phyloP scores from a whole-genome alignment of 768 basidiomycete genomes.

The Boletales sp. region DNA sequence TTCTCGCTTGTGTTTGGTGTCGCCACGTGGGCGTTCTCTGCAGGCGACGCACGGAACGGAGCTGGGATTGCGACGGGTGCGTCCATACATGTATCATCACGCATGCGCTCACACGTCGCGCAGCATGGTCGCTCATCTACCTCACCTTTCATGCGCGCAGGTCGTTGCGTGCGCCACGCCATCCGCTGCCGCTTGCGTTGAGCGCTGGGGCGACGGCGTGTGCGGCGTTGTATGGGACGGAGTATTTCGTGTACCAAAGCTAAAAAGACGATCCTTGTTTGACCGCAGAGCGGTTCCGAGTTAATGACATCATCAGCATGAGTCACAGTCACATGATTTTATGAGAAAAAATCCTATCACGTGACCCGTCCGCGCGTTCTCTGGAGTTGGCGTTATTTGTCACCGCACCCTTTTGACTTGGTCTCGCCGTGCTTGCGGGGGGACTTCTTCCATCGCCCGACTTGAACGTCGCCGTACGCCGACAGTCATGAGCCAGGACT shows the following conservation, averaged over 20 bases:
- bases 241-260: slow-evolving; percentile 27
- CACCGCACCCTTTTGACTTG: slow-evolving; percentile 26
- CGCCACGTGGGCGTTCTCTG: slow-evolving; percentile 39
- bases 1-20: slow-evolving; percentile 44
- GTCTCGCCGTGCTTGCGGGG: slow-evolving; percentile 9
- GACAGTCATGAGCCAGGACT: slow-evolving; percentile 31
- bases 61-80: slow-evolving; percentile 39
- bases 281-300: too few species aligned
- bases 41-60: slow-evolving; percentile 42
- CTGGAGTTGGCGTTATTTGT: slow-evolving; percentile 33
- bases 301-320: too few species aligned
- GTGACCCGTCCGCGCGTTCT: slow-evolving; percentile 35
- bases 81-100: neutral
- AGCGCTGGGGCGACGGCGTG: slow-evolving; percentile 27
- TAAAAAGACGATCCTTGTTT: neutral
- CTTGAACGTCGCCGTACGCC: neutral
- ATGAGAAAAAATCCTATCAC: slow-evolving; percentile 25
- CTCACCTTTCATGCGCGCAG: slow-evolving; percentile 37
- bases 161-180: slow-evolving; percentile 30
- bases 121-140: slow-evolving; percentile 47
- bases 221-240: slow-evolving; percentile 26
- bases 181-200: slow-evolving; percentile 33
- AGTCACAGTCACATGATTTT: slow-evolving; percentile 19
- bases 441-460: slow-evolving; percentile 6
- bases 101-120: neutral